Conservation (phyloP, 345 rosid genomes). For the Arabidopsis suecica region DNA sequence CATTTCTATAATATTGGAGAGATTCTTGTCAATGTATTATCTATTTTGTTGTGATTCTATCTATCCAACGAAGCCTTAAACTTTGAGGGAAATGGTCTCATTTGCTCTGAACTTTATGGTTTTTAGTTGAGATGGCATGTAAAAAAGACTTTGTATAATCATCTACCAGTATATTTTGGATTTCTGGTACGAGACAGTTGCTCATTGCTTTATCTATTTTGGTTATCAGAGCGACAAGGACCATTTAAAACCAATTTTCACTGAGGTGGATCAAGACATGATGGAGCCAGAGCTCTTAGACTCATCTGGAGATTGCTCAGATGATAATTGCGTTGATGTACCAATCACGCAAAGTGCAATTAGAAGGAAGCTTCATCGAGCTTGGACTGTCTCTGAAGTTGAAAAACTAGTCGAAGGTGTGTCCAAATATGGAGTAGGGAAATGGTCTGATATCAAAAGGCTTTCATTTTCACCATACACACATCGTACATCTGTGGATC, state of each 20-base stretch:
- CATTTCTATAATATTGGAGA: background rate
- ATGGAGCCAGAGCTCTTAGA: slow-evolving; percentile 50
- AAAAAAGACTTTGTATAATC: background rate
- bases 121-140: slow-evolving; percentile 8
- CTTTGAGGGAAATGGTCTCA: slow-evolving; percentile 3
- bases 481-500: slow-evolving; percentile 88
- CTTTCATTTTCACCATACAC: slow-evolving; percentile 76
- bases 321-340: slow-evolving; percentile 49
- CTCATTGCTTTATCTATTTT: slow-evolving; percentile 29
- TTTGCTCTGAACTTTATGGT: background rate
- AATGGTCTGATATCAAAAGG: slow-evolving; percentile 94
- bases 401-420: slow-evolving; percentile 87
- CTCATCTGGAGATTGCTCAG: slow-evolving; percentile 55
- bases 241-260: slow-evolving; percentile 24
- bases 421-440: slow-evolving; percentile 82
- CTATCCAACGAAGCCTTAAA: background rate
- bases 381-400: slow-evolving; percentile 94
- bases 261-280: slow-evolving; percentile 47
- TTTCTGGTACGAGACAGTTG: slow-evolving; percentile 26
- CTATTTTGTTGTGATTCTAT: background rate
- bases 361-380: slow-evolving; percentile 91
- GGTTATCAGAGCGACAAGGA: slow-evolving; percentile 49
- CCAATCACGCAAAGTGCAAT: slow-evolving; percentile 63
- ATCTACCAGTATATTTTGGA: background rate
- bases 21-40: background rate